Base-by-base conservation (phyloP, 345 rosid species). In the Firmiana major region DNA sequence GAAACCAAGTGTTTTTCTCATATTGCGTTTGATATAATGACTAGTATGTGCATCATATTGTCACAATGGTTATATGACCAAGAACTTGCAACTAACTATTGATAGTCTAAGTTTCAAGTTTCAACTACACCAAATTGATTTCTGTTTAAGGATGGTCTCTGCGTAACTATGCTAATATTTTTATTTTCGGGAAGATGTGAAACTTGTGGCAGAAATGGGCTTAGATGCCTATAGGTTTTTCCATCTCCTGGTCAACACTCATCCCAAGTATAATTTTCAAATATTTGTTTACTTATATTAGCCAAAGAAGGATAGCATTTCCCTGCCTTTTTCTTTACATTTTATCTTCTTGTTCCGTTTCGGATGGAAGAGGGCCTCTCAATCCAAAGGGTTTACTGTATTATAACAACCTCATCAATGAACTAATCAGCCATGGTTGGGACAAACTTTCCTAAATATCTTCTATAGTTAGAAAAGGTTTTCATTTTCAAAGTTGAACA, bases 341-440 rank as follows among this genome's bases (percentile, higher is more conserved):
- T 57, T 7, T 21, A 13, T 34, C 34, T 13, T 73, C 36, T 0
- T 22, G 0, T 26, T 55, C 1, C 36, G 0, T 73, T n/a, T 73
- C 63, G 58, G 76, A 75, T 73, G 76, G 76, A 40, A 62, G 68
- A 26, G 71, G 55, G 5, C 28, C 49, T 36, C 13, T 24, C 8
- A 63, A 60, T 62, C 38, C 17, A 3, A 28, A 63, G 8, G 28
- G 73, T 12, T 13, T 24, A 28, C 10, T 28, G n/a, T 70, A 59
- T 31, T 70, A 63, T 11, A 66, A 46, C 51, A 43, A 75, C 24
- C 74, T 65, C 6, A 21, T 57, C 53, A 65, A 36, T 45, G 72
- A 36, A 16, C 57, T 79, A 16, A 31, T 81, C 57, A 73, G 72
- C 74, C 86, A 88, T 77, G 92, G 91, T 90, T 65, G 42, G n/a